Evolutionary conservation across 1,284 basidiomycete species (phyloP).

Genomic region (Afroboletus lepidellus): DNA sequence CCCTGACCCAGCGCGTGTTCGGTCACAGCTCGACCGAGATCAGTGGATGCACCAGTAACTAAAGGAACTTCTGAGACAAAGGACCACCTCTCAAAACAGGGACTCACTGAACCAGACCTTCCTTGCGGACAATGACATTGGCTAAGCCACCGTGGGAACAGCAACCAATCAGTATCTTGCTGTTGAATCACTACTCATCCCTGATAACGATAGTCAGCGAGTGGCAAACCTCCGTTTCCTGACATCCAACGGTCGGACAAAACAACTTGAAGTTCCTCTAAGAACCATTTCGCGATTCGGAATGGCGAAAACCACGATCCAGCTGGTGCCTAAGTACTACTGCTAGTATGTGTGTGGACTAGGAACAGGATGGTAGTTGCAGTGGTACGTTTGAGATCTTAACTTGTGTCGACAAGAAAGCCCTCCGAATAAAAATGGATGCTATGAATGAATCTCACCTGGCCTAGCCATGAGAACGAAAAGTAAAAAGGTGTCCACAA

Average conservation of each 20-base stretch:
- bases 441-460: background rate
- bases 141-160: background rate
- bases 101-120: constrained; percentile 31
- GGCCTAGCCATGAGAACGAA: background rate
- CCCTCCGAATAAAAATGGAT: background rate
- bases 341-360: too few species aligned
- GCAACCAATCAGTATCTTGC: too few species aligned
- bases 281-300: too few species aligned
- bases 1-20: constrained; percentile 26
- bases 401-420: background rate
- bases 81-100: background rate
- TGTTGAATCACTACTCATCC: too few species aligned
- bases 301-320: too few species aligned
- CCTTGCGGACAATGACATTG: constrained; percentile 1
- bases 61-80: background rate
- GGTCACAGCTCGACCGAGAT: constrained; percentile 26
- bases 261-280: too few species aligned
- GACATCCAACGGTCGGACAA: too few species aligned
- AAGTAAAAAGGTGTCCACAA: background rate
- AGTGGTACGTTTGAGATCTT: background rate
- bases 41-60: constrained; percentile 32
- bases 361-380: too few species aligned
- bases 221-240: too few species aligned
- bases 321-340: too few species aligned
- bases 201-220: too few species aligned